A percentile compares a stretch with the other conserved stretches of the same genome.
Conservation (phyloP, 2,329 filamentous ascomycete species). For the Fusarium sp. region DNA sequence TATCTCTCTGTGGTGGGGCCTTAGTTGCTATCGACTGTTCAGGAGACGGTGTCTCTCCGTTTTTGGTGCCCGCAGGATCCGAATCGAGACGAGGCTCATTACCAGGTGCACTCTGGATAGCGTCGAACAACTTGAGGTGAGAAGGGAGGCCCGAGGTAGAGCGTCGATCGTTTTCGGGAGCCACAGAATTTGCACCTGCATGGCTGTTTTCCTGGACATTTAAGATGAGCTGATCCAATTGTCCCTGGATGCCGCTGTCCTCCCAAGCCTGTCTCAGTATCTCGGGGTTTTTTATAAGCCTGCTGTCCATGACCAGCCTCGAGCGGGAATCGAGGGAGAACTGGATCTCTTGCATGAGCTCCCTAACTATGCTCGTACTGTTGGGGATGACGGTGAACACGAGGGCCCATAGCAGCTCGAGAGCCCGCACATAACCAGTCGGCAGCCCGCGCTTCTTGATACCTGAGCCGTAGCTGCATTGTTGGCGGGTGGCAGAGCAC, state of each 20-base stretch:
- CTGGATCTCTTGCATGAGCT: not conserved
- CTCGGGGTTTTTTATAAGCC: not conserved
- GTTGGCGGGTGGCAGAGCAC: not conserved
- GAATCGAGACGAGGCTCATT: not conserved
- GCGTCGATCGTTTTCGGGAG: not conserved
- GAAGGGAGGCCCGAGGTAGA: not conserved
- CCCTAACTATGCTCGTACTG: not conserved
- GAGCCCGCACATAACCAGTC: not conserved
- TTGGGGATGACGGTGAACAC: constrained; percentile 2
- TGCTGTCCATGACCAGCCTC: not conserved
- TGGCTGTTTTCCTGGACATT: not conserved
- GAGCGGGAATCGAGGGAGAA: not conserved
- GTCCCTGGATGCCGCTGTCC: not conserved
- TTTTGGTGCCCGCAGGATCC: not conserved
- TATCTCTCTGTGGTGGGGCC: not conserved
- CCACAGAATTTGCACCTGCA: not conserved
- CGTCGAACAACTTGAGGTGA: not conserved
- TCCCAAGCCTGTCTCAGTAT: not conserved
- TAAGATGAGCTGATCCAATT: not conserved
- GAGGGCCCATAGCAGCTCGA: constrained; percentile 1
- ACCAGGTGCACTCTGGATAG: not conserved
- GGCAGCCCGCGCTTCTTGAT: constrained; percentile 1
- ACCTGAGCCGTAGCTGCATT: not conserved
- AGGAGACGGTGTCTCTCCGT: not conserved
- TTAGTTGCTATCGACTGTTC: not conserved